Base-by-base conservation (phyloP, 2,329 filamentous ascomycete species). In the Fusarium tuaranense region DNA sequence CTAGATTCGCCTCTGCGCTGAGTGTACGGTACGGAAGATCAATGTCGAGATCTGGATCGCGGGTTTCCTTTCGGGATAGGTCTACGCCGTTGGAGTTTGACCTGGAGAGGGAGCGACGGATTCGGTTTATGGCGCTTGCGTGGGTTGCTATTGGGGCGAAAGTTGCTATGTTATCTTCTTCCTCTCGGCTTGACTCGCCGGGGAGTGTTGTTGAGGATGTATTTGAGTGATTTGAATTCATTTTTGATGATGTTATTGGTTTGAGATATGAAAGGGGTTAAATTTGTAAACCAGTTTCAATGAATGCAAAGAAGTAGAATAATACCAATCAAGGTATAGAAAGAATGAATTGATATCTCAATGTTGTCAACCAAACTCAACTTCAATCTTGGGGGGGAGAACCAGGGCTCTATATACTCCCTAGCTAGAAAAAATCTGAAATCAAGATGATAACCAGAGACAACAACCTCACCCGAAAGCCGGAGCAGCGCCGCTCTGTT, bases 11-110 rank as follows among this genome's bases (percentile, higher is more conserved):
- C 44, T 84, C 82, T 63, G 86, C 85, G 71, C 85, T 90, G 32
- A 94, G 84, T 18, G 90, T 92, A 73, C 92, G 89, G 78, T 91
- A 90, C 3, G 92, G 92, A 1, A 94, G 87, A 76, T 93, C 87
- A 60, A 87, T 78, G 76, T 89, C 87, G 59, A 86, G 78, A 30
- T 83, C 75, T 9, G 85, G 84, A 70, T 86, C 84, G 51, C 78
- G 78, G 13, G 73, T 59, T 67, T 85, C 84, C 68, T 85, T 85
- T 9, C 39, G 78, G 9, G 76, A 73, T 16, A 64, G 44, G 34
- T 74, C 68, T n/a, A 16, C 46, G 16, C 46, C 22, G 14, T 34
- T 38, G 25, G 69, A 67, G 38, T 65, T 65, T 14, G 65, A 53
- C 36, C 69, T 58, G 38, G 79, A 78, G 27, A 78, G 70, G 16